Conservation (phyloP, 441 rosid species). For the Capsella rubella region DNA sequence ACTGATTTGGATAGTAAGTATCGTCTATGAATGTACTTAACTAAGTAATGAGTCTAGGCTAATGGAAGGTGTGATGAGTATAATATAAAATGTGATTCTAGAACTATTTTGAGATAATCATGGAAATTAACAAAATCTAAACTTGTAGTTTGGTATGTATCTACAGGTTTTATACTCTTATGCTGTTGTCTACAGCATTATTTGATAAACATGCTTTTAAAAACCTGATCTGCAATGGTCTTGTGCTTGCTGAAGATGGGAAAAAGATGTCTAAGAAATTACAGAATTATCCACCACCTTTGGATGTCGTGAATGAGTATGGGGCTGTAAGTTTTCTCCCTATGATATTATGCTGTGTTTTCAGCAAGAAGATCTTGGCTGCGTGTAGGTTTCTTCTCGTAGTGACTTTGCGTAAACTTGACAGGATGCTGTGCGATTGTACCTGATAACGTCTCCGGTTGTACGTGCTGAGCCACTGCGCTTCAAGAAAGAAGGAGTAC, state of each 20-base stretch:
- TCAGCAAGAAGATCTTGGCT: conserved; percentile 10
- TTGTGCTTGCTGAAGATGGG: conserved; percentile 97
- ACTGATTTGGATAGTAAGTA: conserved; percentile 4
- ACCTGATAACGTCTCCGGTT: conserved; percentile 96
- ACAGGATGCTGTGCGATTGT: conserved; percentile 95
- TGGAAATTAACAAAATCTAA: conserved; percentile 15
- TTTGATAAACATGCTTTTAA: conserved; percentile 92
- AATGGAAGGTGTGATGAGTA: conserved; percentile 6
- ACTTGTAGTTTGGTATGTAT: conserved; percentile 18
- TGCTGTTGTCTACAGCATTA: conserved; percentile 97
- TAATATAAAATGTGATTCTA: conserved; percentile 19
- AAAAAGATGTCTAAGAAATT: conserved; percentile 97
- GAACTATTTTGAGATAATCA: conserved; percentile 14
- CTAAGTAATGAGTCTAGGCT: conserved; percentile 7
- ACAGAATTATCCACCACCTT: conserved; percentile 90
- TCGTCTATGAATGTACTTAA: background rate
- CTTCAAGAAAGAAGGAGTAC: conserved; percentile 92
- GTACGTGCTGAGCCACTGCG: conserved; percentile 96
- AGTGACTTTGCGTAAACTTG: conserved; percentile 28
- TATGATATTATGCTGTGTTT: conserved; percentile 5
- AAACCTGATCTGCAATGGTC: conserved; percentile 97
- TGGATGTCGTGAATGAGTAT: conserved; percentile 85
- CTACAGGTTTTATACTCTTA: conserved; percentile 95
- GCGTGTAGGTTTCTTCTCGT: background rate
- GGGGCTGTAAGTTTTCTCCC: conserved; percentile 80